Conservation (phyloP, 768 basidiomycete species). For the Exsudoporus frostii region DNA sequence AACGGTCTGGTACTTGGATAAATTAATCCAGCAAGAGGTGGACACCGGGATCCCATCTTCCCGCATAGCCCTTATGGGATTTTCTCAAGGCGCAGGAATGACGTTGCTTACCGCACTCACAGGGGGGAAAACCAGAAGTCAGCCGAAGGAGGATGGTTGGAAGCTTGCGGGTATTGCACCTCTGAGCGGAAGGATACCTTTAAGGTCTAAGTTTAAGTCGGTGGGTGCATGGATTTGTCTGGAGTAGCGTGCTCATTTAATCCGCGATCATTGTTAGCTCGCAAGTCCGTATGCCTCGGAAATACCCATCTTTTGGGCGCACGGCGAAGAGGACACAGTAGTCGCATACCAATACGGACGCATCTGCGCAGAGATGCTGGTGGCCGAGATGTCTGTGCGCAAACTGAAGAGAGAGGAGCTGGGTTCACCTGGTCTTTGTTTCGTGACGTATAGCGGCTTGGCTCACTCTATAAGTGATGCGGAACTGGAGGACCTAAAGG, state of each 20-base stretch:
- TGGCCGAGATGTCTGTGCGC: background rate
- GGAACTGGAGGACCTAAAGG: background rate
- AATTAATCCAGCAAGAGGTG: background rate
- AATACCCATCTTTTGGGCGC: background rate
- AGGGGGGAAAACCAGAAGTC: background rate
- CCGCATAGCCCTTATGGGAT: background rate
- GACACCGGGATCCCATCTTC: background rate
- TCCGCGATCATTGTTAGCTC: background rate
- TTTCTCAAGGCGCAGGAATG: constrained; percentile 6
- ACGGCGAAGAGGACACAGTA: background rate
- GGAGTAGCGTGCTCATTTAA: background rate
- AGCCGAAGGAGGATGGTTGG: background rate
- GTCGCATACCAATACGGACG: background rate
- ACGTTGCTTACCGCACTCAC: constrained; percentile 1
- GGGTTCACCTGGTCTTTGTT: constrained; percentile 3
- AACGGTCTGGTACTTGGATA: background rate
- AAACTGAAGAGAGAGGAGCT: background rate
- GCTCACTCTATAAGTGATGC: background rate
- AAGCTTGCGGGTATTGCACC: background rate
- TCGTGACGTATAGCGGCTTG: background rate
- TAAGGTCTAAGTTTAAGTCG: background rate
- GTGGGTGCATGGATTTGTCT: background rate
- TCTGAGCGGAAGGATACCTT: background rate
- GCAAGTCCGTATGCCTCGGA: background rate
- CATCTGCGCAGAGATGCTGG: background rate